These are phyloP conservation scores for Colletotrichum ledebouriae DNA, from an alignment of 2,329 filamentous ascomycete species.

Conservation along the genomic window DNA sequence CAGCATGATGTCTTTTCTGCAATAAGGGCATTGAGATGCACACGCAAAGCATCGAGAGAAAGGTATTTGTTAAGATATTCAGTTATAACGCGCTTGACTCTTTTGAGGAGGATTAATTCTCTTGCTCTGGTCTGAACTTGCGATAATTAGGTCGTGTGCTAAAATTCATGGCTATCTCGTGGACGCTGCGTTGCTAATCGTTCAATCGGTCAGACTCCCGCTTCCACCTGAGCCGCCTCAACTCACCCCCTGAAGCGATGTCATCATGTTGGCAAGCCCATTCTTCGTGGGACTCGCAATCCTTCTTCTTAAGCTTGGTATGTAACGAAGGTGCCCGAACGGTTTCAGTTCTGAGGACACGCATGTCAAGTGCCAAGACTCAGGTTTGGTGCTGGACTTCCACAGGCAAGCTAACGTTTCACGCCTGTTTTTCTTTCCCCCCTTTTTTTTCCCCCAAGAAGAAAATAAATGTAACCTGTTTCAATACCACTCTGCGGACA, in stretches of 20 bases:
- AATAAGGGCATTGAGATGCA: background rate
- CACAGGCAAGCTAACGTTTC: slow-evolving; percentile 1
- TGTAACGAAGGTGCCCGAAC: background rate
- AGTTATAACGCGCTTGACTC: too few relatives aligned
- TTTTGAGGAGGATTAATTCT: too few relatives aligned
- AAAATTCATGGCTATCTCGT: slow-evolving; percentile 11
- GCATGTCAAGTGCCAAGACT: background rate
- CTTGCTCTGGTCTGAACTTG: background rate
- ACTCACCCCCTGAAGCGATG: background rate
- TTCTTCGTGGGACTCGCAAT: background rate
- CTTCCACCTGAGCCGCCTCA: background rate
- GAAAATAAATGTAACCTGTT: background rate
- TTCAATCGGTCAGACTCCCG: background rate
- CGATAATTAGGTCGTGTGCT: background rate
- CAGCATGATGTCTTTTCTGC: too few relatives aligned
- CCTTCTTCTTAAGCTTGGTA: background rate
- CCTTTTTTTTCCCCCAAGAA: too few relatives aligned
- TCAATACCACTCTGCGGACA: background rate
- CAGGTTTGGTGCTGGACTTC: background rate
- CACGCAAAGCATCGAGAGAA: background rate
- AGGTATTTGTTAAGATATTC: background rate
- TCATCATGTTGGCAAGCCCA: background rate
- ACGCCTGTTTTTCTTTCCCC: background rate
- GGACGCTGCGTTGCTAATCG: background rate
- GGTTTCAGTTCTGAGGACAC: too few relatives aligned